Conservation (phyloP, 192 early-diverging fungal species). For the Backusella australiensis region DNA sequence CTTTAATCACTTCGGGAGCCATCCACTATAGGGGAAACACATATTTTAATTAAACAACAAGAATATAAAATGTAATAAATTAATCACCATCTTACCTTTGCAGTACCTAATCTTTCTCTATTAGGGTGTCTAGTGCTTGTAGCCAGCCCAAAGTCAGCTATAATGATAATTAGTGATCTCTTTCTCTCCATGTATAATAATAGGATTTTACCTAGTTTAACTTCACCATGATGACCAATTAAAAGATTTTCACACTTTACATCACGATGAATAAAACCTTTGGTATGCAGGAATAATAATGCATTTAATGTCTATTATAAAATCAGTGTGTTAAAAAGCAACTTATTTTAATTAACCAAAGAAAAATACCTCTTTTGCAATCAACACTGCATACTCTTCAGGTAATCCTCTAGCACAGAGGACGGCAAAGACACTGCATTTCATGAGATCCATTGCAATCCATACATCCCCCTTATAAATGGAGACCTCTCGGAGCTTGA, state of each 20-base stretch:
- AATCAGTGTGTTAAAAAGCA: background rate
- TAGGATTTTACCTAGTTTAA: conserved; percentile 34
- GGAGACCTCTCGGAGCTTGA: conserved; percentile 30
- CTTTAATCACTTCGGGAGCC: conserved; percentile 41
- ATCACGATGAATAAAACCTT: conserved; percentile 39
- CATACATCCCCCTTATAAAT: conserved; percentile 30
- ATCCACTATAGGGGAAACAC: conserved; percentile 29
- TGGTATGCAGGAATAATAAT: conserved; percentile 30
- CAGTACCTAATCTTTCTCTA: conserved; percentile 35
- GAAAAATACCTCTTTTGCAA: conserved; percentile 27
- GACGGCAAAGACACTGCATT: conserved; percentile 37
- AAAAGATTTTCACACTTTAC: conserved; percentile 42
- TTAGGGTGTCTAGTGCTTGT: conserved; percentile 30
- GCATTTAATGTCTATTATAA: conserved; percentile 31
- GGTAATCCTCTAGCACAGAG: conserved; percentile 29
- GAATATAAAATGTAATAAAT: background rate
- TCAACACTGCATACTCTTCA: conserved; percentile 33
- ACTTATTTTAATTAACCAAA: too few relatives aligned
- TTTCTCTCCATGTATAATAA: background rate
- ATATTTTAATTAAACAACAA: background rate
- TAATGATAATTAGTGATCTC: background rate
- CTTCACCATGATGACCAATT: conserved; percentile 31
- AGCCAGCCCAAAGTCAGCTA: conserved; percentile 36
- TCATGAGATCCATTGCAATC: conserved; percentile 44
- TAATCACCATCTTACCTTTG: conserved; percentile 28